Evolutionary conservation across 192 early-diverging fungal species (phyloP).

Genomic region (Glomus cerebriforme): DNA sequence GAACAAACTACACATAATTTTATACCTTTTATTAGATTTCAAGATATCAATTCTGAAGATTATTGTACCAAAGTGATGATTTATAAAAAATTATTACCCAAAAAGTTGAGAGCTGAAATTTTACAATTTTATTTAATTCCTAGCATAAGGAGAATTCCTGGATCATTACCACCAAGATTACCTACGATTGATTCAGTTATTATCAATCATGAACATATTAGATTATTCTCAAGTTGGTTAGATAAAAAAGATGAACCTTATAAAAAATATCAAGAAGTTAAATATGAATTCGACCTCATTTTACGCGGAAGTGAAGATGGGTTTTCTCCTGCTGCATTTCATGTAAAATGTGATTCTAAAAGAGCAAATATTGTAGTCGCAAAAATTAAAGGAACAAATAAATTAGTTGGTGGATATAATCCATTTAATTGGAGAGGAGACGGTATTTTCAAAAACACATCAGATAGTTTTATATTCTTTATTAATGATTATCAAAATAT

Average conservation of each 20-base stretch:
- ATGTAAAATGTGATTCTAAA: background rate
- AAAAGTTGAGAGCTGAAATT: background rate
- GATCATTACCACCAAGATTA: background rate
- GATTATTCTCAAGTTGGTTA: background rate
- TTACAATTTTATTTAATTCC: background rate
- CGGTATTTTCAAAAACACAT: background rate
- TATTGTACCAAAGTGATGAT: background rate
- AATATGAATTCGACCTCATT: background rate
- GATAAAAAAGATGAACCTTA: background rate
- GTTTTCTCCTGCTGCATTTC: background rate
- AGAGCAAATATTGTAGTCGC: background rate
- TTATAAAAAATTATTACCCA: background rate
- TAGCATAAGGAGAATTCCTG: background rate
- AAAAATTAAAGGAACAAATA: background rate
- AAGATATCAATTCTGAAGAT: background rate
- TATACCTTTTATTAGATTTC: background rate
- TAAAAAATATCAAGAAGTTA: background rate
- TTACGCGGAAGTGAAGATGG: background rate
- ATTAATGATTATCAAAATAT: background rate
- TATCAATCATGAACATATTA: background rate
- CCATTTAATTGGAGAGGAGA: background rate
- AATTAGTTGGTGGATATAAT: slow-evolving; percentile 1
- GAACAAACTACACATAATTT: background rate
- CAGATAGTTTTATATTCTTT: slow-evolving; percentile 9
- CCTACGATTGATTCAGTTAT: background rate